phyloP scores from a whole-genome alignment of 768 basidiomycete species.

The Amyloporia xantha region DNA sequence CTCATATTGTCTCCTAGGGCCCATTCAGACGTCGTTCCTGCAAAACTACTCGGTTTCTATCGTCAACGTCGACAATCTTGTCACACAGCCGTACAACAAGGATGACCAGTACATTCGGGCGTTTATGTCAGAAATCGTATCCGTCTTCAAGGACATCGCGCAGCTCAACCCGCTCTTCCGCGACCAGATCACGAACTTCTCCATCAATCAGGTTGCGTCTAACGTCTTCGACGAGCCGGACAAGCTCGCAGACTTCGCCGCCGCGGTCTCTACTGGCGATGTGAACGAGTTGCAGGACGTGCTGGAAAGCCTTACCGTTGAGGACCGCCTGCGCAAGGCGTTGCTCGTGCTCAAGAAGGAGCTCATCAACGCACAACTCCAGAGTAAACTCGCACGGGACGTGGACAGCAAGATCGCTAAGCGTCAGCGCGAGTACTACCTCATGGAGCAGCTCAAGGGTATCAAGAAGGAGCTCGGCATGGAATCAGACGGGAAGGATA shows the following conservation, averaged over 20 bases:
- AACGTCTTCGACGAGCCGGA: slow-evolving; percentile 98
- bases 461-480: slow-evolving; percentile 96
- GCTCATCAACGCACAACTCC: slow-evolving; percentile 92
- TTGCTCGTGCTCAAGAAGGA: slow-evolving; percentile 95
- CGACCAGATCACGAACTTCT: slow-evolving; percentile 96
- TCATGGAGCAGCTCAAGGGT: slow-evolving; percentile 95
- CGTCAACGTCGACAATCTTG: slow-evolving; percentile 81
- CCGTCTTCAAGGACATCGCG: slow-evolving; percentile 97
- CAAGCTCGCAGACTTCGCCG: slow-evolving; percentile 95
- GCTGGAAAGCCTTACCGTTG: slow-evolving; percentile 77
- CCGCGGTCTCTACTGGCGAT: slow-evolving; percentile 91
- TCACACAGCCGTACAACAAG: slow-evolving; percentile 78
- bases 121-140: slow-evolving; percentile 93
- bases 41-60: slow-evolving; percentile 80
- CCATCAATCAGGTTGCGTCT: slow-evolving; percentile 84
- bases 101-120: slow-evolving; percentile 94
- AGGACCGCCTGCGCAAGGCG: slow-evolving; percentile 85
- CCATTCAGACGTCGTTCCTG: slow-evolving; percentile 79
- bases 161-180: slow-evolving; percentile 96
- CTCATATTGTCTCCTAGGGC: slow-evolving; percentile 31
- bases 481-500: slow-evolving; percentile 94
- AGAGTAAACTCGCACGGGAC: slow-evolving; percentile 86
- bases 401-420: slow-evolving; percentile 95
- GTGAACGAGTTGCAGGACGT: slow-evolving; percentile 91
- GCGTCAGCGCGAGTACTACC: slow-evolving; percentile 88